Percentiles rank a stretch among this genome's conserved stretches.
Conservation (phyloP, 2,329 filamentous ascomycete species). For the Dothideomycetes sp. region DNA sequence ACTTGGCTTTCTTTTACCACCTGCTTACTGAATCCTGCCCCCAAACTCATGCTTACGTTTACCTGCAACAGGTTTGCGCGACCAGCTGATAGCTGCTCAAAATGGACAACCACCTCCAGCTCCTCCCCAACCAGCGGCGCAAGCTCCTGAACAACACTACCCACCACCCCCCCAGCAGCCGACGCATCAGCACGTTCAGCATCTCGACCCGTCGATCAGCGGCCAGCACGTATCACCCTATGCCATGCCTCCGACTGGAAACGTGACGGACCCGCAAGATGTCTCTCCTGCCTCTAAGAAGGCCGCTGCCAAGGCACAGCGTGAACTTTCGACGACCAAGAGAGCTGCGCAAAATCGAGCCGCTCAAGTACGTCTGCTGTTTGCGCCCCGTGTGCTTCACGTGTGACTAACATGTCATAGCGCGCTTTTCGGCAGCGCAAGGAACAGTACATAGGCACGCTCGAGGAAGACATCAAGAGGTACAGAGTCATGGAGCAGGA, state of each 20-base stretch:
- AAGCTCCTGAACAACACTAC: slow-evolving; percentile 23
- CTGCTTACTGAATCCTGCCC: slow-evolving; percentile 5
- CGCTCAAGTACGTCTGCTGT: slow-evolving; percentile 75
- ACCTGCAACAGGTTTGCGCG: slow-evolving; percentile 43
- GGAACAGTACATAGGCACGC: slow-evolving; percentile 94
- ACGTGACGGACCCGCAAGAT: neutral
- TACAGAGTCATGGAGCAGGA: slow-evolving; percentile 63
- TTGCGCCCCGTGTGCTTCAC: too few species aligned
- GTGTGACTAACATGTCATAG: slow-evolving; percentile 33
- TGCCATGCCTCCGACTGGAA: slow-evolving; percentile 1
- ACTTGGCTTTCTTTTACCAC: slow-evolving; percentile 2
- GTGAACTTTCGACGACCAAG: slow-evolving; percentile 90
- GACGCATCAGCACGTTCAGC: slow-evolving; percentile 17
- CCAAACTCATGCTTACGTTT: slow-evolving; percentile 1
- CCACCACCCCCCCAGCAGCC: slow-evolving; percentile 26
- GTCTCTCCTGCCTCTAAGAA: neutral
- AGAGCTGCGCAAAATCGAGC: slow-evolving; percentile 93
- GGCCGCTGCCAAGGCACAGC: slow-evolving; percentile 35
- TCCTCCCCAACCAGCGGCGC: slow-evolving; percentile 21
- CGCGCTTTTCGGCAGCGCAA: slow-evolving; percentile 95
- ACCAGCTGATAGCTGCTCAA: slow-evolving; percentile 49
- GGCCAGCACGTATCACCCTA: slow-evolving; percentile 2
- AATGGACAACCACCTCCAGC: slow-evolving; percentile 29
- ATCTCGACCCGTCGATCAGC: slow-evolving; percentile 10
- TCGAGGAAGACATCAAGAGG: slow-evolving; percentile 86